Evolutionary conservation across 805 yeast species (phyloP).

Genomic region (Starmerella bombi): DNA sequence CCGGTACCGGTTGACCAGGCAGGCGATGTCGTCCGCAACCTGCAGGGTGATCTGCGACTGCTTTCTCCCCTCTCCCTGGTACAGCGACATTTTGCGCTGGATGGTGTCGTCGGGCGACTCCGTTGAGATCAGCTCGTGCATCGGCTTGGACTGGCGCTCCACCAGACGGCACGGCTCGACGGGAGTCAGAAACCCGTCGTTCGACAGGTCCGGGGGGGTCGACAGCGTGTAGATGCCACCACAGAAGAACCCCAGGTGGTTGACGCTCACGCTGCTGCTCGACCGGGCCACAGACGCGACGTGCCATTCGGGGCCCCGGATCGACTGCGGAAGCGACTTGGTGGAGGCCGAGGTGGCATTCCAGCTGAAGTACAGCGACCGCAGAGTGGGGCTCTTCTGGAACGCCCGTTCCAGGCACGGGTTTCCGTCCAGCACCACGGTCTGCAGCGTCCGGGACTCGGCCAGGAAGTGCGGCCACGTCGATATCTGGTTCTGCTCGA

Average conservation of each 20-base stretch:
- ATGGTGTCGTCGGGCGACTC: not conserved
- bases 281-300: constrained; percentile 9
- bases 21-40: constrained; percentile 11
- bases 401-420: constrained; percentile 16
- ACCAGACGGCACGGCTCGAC: constrained; percentile 10
- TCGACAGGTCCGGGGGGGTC: constrained; percentile 1
- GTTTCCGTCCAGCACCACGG: constrained; percentile 10
- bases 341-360: not conserved
- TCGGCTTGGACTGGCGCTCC: not conserved
- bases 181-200: constrained; percentile 13
- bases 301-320: constrained; percentile 16
- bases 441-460: constrained; percentile 1
- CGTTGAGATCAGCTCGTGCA: not conserved
- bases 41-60: constrained; percentile 3
- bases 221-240: constrained; percentile 15
- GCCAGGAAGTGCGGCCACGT: constrained; percentile 18
- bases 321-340: constrained; percentile 3
- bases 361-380: constrained; percentile 7
- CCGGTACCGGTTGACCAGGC: not conserved
- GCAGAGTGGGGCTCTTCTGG: constrained; percentile 16
- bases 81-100: not conserved
- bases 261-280: not conserved
- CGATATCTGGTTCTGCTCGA: constrained; percentile 13
- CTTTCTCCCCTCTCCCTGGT: not conserved
- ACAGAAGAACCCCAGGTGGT: constrained; percentile 10